These are phyloP conservation scores for Trametes cinnabarina DNA, from an alignment of 768 basidiomycete species.

Conservation along the genomic window DNA sequence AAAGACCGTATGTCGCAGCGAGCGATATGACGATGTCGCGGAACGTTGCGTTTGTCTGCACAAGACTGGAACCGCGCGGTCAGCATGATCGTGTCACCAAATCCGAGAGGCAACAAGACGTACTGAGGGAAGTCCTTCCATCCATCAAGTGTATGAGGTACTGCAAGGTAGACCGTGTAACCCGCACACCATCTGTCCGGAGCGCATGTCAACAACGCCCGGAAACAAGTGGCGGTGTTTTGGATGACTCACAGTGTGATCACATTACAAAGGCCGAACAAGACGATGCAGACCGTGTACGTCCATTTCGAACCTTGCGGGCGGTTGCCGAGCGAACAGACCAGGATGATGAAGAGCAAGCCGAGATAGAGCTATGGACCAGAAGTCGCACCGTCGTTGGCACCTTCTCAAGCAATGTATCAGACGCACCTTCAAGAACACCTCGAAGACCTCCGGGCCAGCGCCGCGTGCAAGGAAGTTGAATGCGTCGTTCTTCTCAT, in stretches of 20 bases:
- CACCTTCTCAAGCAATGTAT: background rate
- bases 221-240: too few species aligned
- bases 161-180: conserved; percentile 85
- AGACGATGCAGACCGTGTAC: conserved; percentile 69
- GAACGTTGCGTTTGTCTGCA: conserved; percentile 65
- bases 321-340: conserved; percentile 90
- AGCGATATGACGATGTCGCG: conserved; percentile 84
- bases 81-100: background rate
- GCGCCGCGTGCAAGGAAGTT: conserved; percentile 74
- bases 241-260: conserved; percentile 50
- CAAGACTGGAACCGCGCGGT: conserved; percentile 41
- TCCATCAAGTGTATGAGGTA: conserved; percentile 68
- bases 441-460: conserved; percentile 70
- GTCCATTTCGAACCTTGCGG: conserved; percentile 90
- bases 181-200: conserved; percentile 68
- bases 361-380: conserved; percentile 68
- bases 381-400: background rate
- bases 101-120: conserved; percentile 22
- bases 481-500: conserved; percentile 64
- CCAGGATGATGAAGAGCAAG: conserved; percentile 75
- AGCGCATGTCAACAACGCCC: too few species aligned
- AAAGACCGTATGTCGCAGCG: conserved; percentile 75
- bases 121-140: conserved; percentile 76
- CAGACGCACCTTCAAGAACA: conserved; percentile 56
- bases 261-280: conserved; percentile 76